Percentiles rank a stretch among this genome's conserved stretches.
Evolutionary conservation across 169 alveolate species (phyloP).

Genomic region (Cryptosporidium sp.): DNA sequence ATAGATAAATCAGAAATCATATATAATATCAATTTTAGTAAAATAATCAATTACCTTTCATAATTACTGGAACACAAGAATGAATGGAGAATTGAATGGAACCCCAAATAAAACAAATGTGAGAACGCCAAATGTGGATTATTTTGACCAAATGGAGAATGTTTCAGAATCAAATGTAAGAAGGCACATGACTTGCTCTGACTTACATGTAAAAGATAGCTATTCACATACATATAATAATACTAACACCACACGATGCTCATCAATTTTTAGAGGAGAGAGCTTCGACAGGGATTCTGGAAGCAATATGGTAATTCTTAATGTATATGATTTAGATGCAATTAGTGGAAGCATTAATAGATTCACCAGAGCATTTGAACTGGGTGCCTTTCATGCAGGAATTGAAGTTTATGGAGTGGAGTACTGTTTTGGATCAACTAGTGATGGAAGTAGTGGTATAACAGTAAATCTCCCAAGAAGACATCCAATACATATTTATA

Average conservation of each 20-base stretch:
- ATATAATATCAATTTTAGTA: not conserved
- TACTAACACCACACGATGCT: not conserved
- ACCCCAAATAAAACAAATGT: not conserved
- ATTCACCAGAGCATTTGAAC: constrained; percentile 61
- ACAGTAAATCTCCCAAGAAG: constrained; percentile 74
- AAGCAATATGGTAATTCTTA: constrained; percentile 61
- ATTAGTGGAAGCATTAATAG: constrained; percentile 57
- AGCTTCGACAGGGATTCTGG: constrained; percentile 5
- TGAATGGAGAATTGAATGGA: not conserved
- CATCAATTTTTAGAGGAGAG: constrained; percentile 5
- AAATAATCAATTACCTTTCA: not conserved
- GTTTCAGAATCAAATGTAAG: constrained; percentile 18
- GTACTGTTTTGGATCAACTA: constrained; percentile 76
- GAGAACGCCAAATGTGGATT: not conserved
- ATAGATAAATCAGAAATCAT: no score
- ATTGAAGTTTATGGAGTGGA: constrained; percentile 76
- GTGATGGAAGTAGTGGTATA: constrained; percentile 69
- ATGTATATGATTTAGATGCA: constrained; percentile 75
- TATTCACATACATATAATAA: not conserved
- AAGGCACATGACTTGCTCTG: not conserved
- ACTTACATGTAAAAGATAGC: not conserved
- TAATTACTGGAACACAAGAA: not conserved
- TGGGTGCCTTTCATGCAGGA: constrained; percentile 78
- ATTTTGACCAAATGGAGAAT: constrained; percentile 38
- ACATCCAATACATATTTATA: constrained; percentile 74